Evolutionary conservation across 306 rosid species (phyloP), one percentile per base, ranked within the genome.

Genomic region (Datisca glomerata): DNA sequence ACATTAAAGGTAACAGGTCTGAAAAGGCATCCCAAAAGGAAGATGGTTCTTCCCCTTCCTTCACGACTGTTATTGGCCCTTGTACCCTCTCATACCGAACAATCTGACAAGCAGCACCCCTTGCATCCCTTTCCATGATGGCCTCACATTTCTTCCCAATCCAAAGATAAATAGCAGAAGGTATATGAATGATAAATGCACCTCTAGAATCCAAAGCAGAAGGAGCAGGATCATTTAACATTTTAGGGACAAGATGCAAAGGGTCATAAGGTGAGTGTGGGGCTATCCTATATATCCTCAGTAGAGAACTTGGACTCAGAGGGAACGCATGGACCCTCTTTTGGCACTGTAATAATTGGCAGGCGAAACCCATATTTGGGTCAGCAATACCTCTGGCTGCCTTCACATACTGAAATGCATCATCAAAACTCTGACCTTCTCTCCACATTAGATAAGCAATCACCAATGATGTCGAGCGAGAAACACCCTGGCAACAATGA

Each of bases 381-480:
- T 91, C 99, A 1, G 99, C 99, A 23, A 91, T 91, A 25, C 99
- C 94, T 42, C 96, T 91, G 0, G 96, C 99, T 1, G 99, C 96
- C 73, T 91, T 91, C 61, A 91, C 99, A 71, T 80, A 80, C 74
- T 80, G 99, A 69, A 91, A 85, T 27, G 99, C 99, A 67, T 91
- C 99, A 55, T 91, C 99, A 28, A 91, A 91, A 64, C 99, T 91
- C 77, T 80, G 99, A 6, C 96, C 99, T 75, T 91, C 96, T 72
- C 99, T 85, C 99, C 99, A 91, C 99, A 91, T 91, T 27, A 73
- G 81, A 49, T 91, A 91, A 2, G 99, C 99, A 69, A 91, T 91
- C 52, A 91, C 99, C 62, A 91, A 57, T 14, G 99, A 91, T 2
- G 99, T 91, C 3, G 99, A 91, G 70, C 99, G 76, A 17, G 96